These are phyloP conservation scores for Kalmusia sp. DNA, from an alignment of 2,329 filamentous ascomycete species.

Conservation along the genomic window DNA sequence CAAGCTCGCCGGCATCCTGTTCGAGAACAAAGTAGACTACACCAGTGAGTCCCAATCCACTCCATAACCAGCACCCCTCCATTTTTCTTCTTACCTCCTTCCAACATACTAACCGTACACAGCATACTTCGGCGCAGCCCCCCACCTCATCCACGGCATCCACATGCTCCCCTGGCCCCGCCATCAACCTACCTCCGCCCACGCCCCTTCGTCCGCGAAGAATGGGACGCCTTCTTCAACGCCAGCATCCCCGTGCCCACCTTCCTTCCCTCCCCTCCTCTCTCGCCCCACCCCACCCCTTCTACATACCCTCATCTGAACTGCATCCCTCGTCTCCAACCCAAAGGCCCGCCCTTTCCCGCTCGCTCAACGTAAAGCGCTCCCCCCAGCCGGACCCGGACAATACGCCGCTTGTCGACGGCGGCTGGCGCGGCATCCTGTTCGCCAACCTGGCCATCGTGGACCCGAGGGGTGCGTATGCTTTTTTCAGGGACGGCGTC, in stretches of 20 bases:
- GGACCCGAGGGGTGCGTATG: constrained; percentile 72
- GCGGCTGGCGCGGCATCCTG: constrained; percentile 86
- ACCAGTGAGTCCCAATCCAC: no score
- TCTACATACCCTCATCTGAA: no score
- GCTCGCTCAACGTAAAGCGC: background rate
- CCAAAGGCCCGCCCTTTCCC: background rate
- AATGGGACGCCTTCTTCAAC: constrained; percentile 69
- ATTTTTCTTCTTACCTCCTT: constrained; percentile 51
- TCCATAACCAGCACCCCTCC: constrained; percentile 74
- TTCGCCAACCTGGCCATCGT: constrained; percentile 82
- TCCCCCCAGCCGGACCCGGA: background rate
- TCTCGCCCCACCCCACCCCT: background rate
- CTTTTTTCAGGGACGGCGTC: constrained; percentile 72
- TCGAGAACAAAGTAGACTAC: constrained; percentile 96
- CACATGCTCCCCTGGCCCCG: constrained; percentile 83
- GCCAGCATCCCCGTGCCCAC: constrained; percentile 31
- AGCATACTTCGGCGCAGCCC: constrained; percentile 73
- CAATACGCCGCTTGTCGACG: constrained; percentile 61
- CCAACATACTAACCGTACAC: background rate
- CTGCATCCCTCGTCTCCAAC: background rate
- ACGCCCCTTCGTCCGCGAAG: constrained; percentile 75
- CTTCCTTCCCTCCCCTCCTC: background rate
- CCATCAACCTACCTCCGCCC: constrained; percentile 72
- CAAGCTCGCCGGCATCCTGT: constrained; percentile 73
- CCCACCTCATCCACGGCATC: constrained; percentile 77